Percentiles rank a stretch among this genome's conserved stretches.
phyloP scores from a whole-genome alignment of 768 basidiomycete genomes.

The Rhodotorula kratochvilovae region DNA sequence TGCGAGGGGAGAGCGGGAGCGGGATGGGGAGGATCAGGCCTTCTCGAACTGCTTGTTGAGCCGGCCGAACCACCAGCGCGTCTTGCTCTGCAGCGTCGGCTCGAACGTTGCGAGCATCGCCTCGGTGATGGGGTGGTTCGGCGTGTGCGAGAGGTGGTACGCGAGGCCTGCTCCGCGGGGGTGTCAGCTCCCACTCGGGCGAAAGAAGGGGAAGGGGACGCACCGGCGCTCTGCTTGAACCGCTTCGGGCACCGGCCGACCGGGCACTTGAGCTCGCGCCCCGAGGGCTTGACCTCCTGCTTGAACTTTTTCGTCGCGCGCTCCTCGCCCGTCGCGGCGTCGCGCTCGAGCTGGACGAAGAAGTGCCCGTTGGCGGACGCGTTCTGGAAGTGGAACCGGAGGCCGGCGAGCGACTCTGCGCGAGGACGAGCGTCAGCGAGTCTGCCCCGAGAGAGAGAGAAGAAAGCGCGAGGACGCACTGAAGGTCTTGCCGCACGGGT shows the following conservation, averaged over 20 bases:
- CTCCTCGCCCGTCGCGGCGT: constrained; percentile 34
- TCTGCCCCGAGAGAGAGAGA: too few relatives aligned
- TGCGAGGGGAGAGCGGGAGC: too few relatives aligned
- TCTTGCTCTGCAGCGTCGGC: constrained; percentile 33
- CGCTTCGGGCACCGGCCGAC: constrained; percentile 31
- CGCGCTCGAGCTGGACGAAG: constrained; percentile 32
- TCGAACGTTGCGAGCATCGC: constrained; percentile 19
- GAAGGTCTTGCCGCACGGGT: constrained; percentile 41
- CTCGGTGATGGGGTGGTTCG: constrained; percentile 34
- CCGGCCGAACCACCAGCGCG: constrained; percentile 34
- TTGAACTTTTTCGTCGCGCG: constrained; percentile 38
- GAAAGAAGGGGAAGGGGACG: background rate
- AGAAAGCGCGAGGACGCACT: constrained; percentile 12
- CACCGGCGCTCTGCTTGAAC: constrained; percentile 40
- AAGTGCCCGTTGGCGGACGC: constrained; percentile 41
- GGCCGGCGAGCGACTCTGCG: constrained; percentile 37
- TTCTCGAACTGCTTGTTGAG: background rate
- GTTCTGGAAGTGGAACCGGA: constrained; percentile 38
- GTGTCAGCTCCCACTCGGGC: too few relatives aligned
- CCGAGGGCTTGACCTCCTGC: constrained; percentile 21
- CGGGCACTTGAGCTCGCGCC: constrained; percentile 27
- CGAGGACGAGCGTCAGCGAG: background rate
- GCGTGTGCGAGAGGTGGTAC: constrained; percentile 38
- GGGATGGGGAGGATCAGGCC: background rate
- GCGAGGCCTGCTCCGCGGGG: constrained; percentile 38